These are phyloP conservation scores for Globisporangium abappressorium DNA, from an alignment of 352 stramenopile genomes.

Conservation along the genomic window DNA sequence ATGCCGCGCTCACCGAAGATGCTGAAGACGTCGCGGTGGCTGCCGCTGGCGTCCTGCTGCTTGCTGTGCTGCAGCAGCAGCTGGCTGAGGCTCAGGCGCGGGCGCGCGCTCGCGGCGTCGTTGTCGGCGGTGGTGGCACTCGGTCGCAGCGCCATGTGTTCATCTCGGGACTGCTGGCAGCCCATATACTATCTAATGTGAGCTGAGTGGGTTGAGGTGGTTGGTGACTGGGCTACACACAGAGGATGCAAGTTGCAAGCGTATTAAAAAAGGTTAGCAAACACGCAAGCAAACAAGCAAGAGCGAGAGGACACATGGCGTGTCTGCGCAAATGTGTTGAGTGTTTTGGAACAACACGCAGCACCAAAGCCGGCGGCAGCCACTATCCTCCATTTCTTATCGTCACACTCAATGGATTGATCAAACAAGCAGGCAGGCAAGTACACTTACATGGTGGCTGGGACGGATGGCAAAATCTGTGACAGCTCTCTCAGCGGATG, in stretches of 20 bases:
- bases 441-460: neutral
- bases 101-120: constrained; percentile 20
- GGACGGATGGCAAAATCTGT: constrained; percentile 1
- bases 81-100: constrained; percentile 48
- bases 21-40: constrained; percentile 82
- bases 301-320: neutral
- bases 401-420: neutral
- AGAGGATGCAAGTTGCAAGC: neutral
- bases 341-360: constrained; percentile 1
- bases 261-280: neutral
- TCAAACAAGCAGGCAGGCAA: neutral
- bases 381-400: neutral
- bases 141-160: constrained; percentile 26
- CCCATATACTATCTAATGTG: constrained; percentile 36
- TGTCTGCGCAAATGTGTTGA: neutral
- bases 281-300: constrained; percentile 1
- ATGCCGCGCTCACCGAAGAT: constrained; percentile 82
- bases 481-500: neutral
- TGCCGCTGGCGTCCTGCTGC: constrained; percentile 35
- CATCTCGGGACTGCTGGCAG: constrained; percentile 59
- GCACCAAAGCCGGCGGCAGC: constrained; percentile 1
- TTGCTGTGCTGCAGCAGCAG: constrained; percentile 56
- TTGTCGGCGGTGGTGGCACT: constrained; percentile 9
- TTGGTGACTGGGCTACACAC: neutral
- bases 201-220: neutral